Base-by-base conservation (phyloP, 495 filamentous ascomycete species). In the Wilcoxina mikolae region DNA sequence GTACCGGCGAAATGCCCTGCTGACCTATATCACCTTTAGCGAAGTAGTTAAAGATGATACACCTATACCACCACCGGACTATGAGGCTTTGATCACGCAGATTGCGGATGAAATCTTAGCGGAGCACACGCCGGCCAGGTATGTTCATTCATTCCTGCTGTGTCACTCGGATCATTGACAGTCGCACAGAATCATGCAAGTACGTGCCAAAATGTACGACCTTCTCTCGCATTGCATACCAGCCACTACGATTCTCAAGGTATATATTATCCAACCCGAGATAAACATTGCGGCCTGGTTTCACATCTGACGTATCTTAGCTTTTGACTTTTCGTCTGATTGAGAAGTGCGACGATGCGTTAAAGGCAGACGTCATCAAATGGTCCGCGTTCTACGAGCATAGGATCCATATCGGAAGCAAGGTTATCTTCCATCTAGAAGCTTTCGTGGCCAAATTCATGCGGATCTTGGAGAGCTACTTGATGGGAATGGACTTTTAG, bases 401-500 rank as follows among this genome's bases (percentile, higher is more conserved):
- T 68, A 77, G 91, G 56, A 84, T 95, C 66, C 82, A 82, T 58
- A 78, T 84, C 57, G 91, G 91, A 35, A 90, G 72, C 74, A 98
- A 98, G 77, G 82, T 89, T 23, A 95, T 98, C 44, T 98, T 98
- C 68, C 91, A 98, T 60, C 76, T 98, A 0, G 91, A 98, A 72
- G 91, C 91, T 22, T 98, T 96, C 70, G 90, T 98, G 29, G 90
- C 93, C 26, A 95, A 94, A 72, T 90, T 94, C 67, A 95, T 98
- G 87, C 78, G 90, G 59, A 81, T 98, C 51, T 77, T 90, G 51
- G 91, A 98, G 73, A 89, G 86, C 65, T 86, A 85, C 67, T 68
- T 90, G 31, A 94, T 94, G 87, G 85, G 81, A 41, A 90, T 95
- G 78, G 90, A 93, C 50, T 82, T 85, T 53, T 81, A 71, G 56